These are phyloP conservation scores for Thymus mandschuricus DNA, from an alignment of 257 asterid genomes.

Conservation along the genomic window DNA sequence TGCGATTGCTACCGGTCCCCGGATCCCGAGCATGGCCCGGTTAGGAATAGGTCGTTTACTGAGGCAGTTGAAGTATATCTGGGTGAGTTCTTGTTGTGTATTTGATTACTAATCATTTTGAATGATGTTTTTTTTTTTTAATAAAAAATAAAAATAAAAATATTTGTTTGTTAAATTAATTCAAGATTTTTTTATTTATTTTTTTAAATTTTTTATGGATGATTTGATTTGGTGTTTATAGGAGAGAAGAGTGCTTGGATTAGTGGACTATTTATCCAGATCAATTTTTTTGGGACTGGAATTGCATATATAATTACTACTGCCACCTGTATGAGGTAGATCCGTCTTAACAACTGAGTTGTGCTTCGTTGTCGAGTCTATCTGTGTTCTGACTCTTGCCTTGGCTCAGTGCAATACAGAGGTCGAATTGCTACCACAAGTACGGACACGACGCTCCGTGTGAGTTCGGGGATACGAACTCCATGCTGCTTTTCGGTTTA, in stretches of 20 bases:
- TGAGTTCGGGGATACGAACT: constrained; percentile 38
- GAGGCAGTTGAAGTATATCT: constrained; percentile 58
- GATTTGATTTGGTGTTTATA: constrained; percentile 15
- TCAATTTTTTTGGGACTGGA: constrained; percentile 53
- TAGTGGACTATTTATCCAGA: constrained; percentile 50
- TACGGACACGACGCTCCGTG: constrained; percentile 74
- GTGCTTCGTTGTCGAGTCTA: too few relatives aligned
- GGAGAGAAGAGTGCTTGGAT: constrained; percentile 59
- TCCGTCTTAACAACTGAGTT: too few relatives aligned
- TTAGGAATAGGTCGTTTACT: constrained; percentile 47
- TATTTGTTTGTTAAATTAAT: not conserved
- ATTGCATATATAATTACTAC: constrained; percentile 71
- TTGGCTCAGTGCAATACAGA: constrained; percentile 67
- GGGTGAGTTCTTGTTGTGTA: constrained; percentile 42
- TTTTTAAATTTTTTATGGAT: not conserved
- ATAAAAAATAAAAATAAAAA: too few relatives aligned
- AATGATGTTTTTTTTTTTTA: too few relatives aligned
- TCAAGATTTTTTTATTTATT: not conserved
- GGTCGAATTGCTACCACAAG: constrained; percentile 76
- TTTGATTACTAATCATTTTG: too few relatives aligned
- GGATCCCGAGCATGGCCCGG: constrained; percentile 46
- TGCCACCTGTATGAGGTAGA: constrained; percentile 58
- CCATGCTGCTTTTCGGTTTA: constrained; percentile 68
- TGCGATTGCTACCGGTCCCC: constrained; percentile 60
- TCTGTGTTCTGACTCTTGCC: too few relatives aligned